These are phyloP conservation scores for Paxillus involutus DNA, from an alignment of 768 basidiomycete genomes.

Conservation along the genomic window DNA sequence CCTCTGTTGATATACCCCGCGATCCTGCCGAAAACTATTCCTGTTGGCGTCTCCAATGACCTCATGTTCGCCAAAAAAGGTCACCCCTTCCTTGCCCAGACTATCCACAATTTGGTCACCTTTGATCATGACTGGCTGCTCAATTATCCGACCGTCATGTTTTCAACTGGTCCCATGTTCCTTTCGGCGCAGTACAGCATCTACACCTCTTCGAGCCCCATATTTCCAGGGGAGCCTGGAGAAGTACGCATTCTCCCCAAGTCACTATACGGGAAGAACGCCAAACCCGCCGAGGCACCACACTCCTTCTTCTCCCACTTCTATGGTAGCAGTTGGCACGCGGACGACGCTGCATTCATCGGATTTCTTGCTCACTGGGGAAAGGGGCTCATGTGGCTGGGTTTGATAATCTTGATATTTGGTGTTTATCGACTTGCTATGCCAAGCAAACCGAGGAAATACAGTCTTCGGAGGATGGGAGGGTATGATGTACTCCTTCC, in stretches of 20 bases:
- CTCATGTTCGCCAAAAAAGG: conserved; percentile 87
- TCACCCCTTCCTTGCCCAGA: conserved; percentile 89
- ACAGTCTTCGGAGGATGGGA: conserved; percentile 57
- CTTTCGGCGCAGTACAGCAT: conserved; percentile 91
- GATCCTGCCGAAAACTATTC: conserved; percentile 92
- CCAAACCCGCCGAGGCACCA: conserved; percentile 75
- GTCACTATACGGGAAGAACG: conserved; percentile 97
- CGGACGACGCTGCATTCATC: conserved; percentile 97
- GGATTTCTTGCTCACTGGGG: conserved; percentile 90
- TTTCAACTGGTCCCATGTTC: conserved; percentile 99
- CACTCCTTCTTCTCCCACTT: conserved; percentile 96
- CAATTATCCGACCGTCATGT: conserved; percentile 99
- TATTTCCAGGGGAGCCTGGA: conserved; percentile 49
- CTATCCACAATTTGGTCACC: conserved; percentile 85
- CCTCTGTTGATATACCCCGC: conserved; percentile 83
- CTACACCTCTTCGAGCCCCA: conserved; percentile 69
- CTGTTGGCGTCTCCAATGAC: conserved; percentile 97
- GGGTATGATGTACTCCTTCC: conserved; percentile 82
- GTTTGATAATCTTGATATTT: conserved; percentile 66
- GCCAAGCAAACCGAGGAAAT: conserved; percentile 60
- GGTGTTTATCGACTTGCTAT: conserved; percentile 60
- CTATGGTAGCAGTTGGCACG: conserved; percentile 98
- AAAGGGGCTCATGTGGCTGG: conserved; percentile 84
- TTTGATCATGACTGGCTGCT: conserved; percentile 94
- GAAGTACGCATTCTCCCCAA: conserved; percentile 93